Conservation (phyloP, 2,329 filamentous ascomycete genomes). For the Alternaria atra region DNA sequence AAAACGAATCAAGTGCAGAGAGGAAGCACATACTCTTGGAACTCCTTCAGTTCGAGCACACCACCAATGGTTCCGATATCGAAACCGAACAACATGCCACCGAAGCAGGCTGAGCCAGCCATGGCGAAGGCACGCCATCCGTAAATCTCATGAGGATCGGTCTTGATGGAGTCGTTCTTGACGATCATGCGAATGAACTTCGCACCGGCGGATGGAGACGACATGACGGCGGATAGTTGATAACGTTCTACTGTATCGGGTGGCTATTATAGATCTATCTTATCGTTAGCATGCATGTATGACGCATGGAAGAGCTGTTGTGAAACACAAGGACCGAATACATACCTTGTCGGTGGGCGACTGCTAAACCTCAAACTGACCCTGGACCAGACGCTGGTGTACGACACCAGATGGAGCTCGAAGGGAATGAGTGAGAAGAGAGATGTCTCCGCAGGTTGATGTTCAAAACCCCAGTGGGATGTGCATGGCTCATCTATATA, state of each 20-base stretch:
- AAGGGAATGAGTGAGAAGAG: constrained; percentile 17
- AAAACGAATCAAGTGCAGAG: not conserved
- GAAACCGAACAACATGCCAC: constrained; percentile 73
- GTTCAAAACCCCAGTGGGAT: constrained; percentile 17
- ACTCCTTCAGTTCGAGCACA: constrained; percentile 68
- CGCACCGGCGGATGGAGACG: constrained; percentile 34
- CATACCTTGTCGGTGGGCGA: constrained; percentile 16
- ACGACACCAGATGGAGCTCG: constrained; percentile 4
- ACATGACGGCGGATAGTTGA: constrained; percentile 14
- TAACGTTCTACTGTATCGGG: not conserved
- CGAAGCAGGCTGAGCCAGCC: constrained; percentile 73
- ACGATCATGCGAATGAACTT: constrained; percentile 65
- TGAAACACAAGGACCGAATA: not conserved
- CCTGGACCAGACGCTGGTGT: constrained; percentile 15
- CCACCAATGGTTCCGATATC: constrained; percentile 74
- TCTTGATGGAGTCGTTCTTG: constrained; percentile 75
- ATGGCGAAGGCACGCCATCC: constrained; percentile 73
- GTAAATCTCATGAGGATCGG: constrained; percentile 73
- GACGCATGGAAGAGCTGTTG: not conserved
- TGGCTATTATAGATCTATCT: not conserved
- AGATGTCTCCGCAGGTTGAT: constrained; percentile 32
- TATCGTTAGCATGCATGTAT: constrained; percentile 2
- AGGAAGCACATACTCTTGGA: constrained; percentile 58
- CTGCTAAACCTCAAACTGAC: constrained; percentile 10
- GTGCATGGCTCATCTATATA: constrained; percentile 34